phyloP scores from a whole-genome alignment of 1,139 yeast species.

The Taiozyma sp. region DNA sequence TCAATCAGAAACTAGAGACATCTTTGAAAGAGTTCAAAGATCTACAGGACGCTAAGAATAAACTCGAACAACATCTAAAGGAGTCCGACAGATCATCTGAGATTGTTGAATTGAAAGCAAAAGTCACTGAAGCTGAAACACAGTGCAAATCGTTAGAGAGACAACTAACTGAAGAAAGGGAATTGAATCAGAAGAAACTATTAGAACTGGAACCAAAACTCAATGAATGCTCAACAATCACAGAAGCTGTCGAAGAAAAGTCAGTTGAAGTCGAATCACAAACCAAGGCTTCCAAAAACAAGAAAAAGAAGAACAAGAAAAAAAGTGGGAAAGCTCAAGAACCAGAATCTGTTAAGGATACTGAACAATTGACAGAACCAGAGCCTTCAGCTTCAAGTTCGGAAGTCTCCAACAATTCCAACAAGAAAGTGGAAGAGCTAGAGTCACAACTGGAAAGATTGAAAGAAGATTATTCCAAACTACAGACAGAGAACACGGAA shows the following conservation, averaged over 20 bases:
- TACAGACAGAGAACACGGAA: slow-evolving; percentile 22
- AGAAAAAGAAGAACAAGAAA: slow-evolving; percentile 18
- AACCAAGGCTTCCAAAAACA: slow-evolving; percentile 13
- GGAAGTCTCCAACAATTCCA: not conserved
- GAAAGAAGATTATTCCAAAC: slow-evolving; percentile 19
- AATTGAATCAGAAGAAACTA: not conserved
- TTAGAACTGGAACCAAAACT: not conserved
- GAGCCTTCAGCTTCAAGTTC: not conserved
- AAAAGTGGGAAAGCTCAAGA: not conserved
- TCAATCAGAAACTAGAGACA: not conserved
- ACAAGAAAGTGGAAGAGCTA: not conserved
- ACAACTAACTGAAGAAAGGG: not conserved
- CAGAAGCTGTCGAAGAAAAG: not conserved
- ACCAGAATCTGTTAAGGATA: slow-evolving; percentile 7
- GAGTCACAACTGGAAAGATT: not conserved
- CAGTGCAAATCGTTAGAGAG: not conserved
- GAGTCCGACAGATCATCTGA: not conserved
- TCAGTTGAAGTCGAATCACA: not conserved
- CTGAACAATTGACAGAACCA: slow-evolving; percentile 5
- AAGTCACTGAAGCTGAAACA: not conserved
- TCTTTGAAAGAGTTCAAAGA: not conserved
- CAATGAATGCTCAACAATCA: not conserved
- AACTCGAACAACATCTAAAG: not conserved
- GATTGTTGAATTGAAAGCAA: not conserved
- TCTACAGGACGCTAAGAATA: not conserved